Conservation (phyloP, 176 grass and related monocot species). For the Musa itinerans region DNA sequence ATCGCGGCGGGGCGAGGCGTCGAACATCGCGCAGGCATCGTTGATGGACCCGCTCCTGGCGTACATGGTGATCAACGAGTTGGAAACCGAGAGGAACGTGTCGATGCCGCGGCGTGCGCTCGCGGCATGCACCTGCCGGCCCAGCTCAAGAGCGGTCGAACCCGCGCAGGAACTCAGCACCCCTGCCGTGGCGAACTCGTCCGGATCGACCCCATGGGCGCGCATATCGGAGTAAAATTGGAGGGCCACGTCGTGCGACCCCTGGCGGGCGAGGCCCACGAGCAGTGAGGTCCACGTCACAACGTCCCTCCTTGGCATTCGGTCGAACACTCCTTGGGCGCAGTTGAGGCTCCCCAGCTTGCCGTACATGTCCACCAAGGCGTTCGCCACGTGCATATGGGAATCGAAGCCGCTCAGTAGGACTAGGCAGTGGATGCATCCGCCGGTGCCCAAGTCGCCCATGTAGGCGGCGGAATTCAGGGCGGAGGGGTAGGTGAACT, state of each 20-base stretch:
- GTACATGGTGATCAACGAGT: constrained; percentile 17
- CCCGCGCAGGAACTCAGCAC: constrained; percentile 2
- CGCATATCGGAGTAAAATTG: constrained; percentile 6
- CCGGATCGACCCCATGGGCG: background rate
- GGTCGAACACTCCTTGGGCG: constrained; percentile 42
- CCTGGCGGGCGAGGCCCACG: constrained; percentile 34
- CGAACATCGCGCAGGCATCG: background rate
- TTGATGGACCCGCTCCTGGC: constrained; percentile 8
- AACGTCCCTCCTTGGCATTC: constrained; percentile 45
- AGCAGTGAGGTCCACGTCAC: constrained; percentile 64
- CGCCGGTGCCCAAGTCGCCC: constrained; percentile 1
- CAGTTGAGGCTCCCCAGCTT: constrained; percentile 23
- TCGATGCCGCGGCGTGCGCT: background rate
- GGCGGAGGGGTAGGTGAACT: constrained; percentile 47
- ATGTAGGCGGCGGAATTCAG: constrained; percentile 47
- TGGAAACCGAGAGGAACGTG: background rate
- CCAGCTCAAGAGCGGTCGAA: constrained; percentile 5
- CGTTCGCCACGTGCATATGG: constrained; percentile 51
- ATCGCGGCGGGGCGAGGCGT: background rate
- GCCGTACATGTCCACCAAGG: constrained; percentile 54
- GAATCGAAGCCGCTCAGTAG: constrained; percentile 33
- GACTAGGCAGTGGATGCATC: constrained; percentile 32
- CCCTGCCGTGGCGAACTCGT: constrained; percentile 3
- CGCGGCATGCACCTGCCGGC: constrained; percentile 10
- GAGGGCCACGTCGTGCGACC: constrained; percentile 25